phyloP scores from a whole-genome alignment of 2,329 filamentous ascomycete species.

The Diaporthe sp. region DNA sequence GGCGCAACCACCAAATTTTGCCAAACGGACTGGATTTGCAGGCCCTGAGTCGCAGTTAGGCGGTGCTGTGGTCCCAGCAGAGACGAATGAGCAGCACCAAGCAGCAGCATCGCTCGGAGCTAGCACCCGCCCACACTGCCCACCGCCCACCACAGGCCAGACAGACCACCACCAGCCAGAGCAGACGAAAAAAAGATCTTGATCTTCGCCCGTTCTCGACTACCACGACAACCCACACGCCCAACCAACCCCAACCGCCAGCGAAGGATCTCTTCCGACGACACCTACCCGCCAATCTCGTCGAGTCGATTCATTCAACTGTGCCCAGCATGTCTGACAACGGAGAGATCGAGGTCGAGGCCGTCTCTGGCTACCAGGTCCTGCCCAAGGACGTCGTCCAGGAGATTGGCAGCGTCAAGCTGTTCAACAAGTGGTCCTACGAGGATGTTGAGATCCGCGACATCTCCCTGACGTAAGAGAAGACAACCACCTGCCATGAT shows the following conservation, averaged over 20 bases:
- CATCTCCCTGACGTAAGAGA: conserved; percentile 97
- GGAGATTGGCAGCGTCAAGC: conserved; percentile 93
- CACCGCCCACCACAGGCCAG: conserved; percentile 20
- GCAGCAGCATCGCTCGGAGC: conserved; percentile 19
- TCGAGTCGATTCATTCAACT: conserved; percentile 40
- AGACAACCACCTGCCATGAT: conserved; percentile 47
- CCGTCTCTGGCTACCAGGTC: conserved; percentile 79
- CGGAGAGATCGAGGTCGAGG: conserved; percentile 94
- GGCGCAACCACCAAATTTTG: conserved; percentile 27
- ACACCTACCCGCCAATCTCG: conserved; percentile 33
- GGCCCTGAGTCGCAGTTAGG: background rate
- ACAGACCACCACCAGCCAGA: conserved; percentile 20
- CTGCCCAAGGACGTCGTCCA: conserved; percentile 93
- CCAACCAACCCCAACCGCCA: conserved; percentile 24
- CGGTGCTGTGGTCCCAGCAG: background rate
- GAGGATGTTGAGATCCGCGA: conserved; percentile 99
- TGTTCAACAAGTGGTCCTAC: conserved; percentile 98
- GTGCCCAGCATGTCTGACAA: conserved; percentile 86
- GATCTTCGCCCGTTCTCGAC: conserved; percentile 34
- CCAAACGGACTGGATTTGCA: conserved; percentile 11
- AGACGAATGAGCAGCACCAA: background rate
- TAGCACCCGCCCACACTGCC: conserved; percentile 25
- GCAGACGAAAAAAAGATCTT: conserved; percentile 37
- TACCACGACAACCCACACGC: conserved; percentile 36
- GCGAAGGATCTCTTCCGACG: conserved; percentile 33